Conservation (phyloP, 2,329 filamentous ascomycete genomes). For the Monosporascus sp. region DNA sequence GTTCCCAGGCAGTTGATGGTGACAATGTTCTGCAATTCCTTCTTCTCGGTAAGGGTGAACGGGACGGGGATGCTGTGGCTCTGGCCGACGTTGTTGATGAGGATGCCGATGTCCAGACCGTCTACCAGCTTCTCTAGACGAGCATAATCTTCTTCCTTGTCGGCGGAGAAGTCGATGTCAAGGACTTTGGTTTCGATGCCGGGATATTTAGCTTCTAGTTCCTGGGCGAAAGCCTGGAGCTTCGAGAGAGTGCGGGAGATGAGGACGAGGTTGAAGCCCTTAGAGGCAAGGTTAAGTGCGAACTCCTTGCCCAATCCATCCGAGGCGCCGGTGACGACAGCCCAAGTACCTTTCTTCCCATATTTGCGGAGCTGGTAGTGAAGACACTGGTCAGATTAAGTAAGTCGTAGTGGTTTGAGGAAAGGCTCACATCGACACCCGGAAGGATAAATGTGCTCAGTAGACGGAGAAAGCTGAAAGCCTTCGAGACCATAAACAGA, state of each 20-base stretch:
- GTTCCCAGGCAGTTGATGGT: slow-evolving; percentile 93
- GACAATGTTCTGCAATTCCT: slow-evolving; percentile 85
- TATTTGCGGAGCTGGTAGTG: slow-evolving; percentile 71
- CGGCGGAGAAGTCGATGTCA: slow-evolving; percentile 85
- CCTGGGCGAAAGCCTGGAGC: slow-evolving; percentile 68
- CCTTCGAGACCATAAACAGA: slow-evolving; percentile 50
- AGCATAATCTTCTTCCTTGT: slow-evolving; percentile 75
- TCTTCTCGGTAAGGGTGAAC: slow-evolving; percentile 71
- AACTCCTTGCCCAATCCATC: slow-evolving; percentile 98
- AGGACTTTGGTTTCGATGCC: slow-evolving; percentile 69
- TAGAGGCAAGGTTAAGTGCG: slow-evolving; percentile 78
- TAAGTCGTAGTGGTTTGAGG: slow-evolving; percentile 3
- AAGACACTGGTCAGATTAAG: slow-evolving; percentile 6
- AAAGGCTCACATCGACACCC: slow-evolving; percentile 50
- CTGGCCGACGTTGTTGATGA: slow-evolving; percentile 96
- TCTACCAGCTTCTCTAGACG: slow-evolving; percentile 62
- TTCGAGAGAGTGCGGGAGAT: slow-evolving; percentile 95
- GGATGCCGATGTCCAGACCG: slow-evolving; percentile 73
- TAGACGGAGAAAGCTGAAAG: slow-evolving; percentile 54
- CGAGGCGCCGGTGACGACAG: slow-evolving; percentile 87
- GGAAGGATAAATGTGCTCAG: slow-evolving; percentile 63
- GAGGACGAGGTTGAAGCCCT: slow-evolving; percentile 92
- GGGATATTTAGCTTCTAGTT: slow-evolving; percentile 67
- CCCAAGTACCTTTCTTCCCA: slow-evolving; percentile 89
- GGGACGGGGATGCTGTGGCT: slow-evolving; percentile 90